Percentiles rank a stretch among this genome's conserved stretches.
Evolutionary conservation across 2,329 filamentous ascomycete species (phyloP).

Genomic region (Cadophora malorum): DNA sequence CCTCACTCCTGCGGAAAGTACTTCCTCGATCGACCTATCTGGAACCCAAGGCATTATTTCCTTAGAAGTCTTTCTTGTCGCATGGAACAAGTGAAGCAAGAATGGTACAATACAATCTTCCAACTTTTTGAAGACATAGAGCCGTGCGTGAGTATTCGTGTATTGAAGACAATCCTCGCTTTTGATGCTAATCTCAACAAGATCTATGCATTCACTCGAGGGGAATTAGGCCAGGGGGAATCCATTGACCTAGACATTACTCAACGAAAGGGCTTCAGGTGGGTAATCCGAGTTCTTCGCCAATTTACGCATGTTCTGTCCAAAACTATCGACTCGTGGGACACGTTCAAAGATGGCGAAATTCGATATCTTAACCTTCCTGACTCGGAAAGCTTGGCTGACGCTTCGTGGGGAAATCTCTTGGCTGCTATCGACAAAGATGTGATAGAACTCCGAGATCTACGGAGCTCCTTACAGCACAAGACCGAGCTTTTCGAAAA

Average conservation of each 20-base stretch:
- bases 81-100: too few relatives aligned
- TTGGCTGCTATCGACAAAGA: neutral
- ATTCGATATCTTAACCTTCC: neutral
- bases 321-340: neutral
- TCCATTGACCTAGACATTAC: neutral
- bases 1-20: too few relatives aligned
- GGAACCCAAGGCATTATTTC: too few relatives aligned
- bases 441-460: neutral
- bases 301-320: neutral
- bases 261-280: neutral
- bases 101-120: too few relatives aligned
- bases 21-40: too few relatives aligned
- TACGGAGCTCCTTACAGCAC: neutral
- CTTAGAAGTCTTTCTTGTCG: too few relatives aligned
- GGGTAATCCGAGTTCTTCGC: neutral
- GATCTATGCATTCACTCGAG: neutral
- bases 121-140: neutral
- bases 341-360: neutral
- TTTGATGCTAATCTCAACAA: too few relatives aligned
- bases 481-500: neutral
- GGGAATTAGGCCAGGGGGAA: neutral
- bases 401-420: neutral
- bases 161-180: too few relatives aligned
- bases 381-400: neutral
- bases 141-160: neutral